Conservation (phyloP, 1,139 yeast species). For the Scheffersomyces segobiensis region DNA sequence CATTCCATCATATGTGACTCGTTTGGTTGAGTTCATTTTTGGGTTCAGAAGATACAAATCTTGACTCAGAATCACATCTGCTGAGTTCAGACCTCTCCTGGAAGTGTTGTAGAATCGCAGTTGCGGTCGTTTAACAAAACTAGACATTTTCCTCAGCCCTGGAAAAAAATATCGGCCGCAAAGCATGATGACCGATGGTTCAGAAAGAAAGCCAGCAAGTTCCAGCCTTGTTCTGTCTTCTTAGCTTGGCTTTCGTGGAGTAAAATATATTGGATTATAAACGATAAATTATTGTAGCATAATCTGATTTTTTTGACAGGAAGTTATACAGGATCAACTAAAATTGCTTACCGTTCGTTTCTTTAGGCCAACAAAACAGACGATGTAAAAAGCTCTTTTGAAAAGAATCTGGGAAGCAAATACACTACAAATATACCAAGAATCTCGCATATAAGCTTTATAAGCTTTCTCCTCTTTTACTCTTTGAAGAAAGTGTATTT, state of each 20-base stretch:
- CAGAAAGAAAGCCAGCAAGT: background rate
- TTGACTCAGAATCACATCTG: constrained; percentile 15
- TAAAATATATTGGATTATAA: background rate
- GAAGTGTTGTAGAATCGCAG: background rate
- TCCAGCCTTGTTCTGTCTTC: background rate
- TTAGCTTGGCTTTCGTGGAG: background rate
- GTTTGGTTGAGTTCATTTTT: constrained; percentile 8
- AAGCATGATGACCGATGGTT: background rate
- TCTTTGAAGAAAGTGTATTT: too few relatives aligned
- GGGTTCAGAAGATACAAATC: constrained; percentile 15
- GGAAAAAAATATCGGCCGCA: background rate
- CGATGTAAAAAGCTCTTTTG: too few relatives aligned
- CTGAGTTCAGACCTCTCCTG: constrained; percentile 1
- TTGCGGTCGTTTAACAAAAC: background rate
- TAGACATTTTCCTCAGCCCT: background rate
- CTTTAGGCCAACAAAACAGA: too few relatives aligned
- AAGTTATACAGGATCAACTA: background rate
- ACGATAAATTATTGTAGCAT: background rate
- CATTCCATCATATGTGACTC: constrained; percentile 11
- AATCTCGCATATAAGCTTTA: too few relatives aligned
- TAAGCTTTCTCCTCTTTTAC: too few relatives aligned
- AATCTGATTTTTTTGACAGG: background rate
- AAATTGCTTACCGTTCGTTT: too few relatives aligned
- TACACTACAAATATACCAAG: too few relatives aligned
- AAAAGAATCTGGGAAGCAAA: too few relatives aligned